A percentile compares a stretch with the other conserved stretches of the same genome.
Conservation (phyloP, 306 rosid genomes). For the Acmispon strigosus region DNA sequence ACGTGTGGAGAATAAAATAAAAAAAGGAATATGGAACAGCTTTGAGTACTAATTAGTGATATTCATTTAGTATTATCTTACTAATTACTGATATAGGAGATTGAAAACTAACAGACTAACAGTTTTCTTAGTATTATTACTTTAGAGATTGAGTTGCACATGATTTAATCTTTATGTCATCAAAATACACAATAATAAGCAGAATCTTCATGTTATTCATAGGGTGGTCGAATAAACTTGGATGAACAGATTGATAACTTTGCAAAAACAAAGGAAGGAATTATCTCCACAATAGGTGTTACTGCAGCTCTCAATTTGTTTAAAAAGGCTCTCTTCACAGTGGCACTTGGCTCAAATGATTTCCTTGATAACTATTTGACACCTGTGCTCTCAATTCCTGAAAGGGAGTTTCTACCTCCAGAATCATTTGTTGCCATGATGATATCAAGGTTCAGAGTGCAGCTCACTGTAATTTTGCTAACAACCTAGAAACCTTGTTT, state of each 20-base stretch:
- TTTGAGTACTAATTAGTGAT: too few relatives aligned
- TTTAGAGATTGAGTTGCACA: background rate
- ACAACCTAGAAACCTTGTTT: background rate
- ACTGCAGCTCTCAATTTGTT: conserved; percentile 31
- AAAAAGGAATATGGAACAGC: too few relatives aligned
- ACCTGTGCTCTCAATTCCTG: conserved; percentile 39
- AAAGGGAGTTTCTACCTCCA: conserved; percentile 38
- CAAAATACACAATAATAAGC: background rate
- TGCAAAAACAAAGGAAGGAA: conserved; percentile 58
- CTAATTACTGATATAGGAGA: too few relatives aligned
- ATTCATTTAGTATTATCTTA: too few relatives aligned
- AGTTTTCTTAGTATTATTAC: too few relatives aligned
- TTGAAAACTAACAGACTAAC: too few relatives aligned
- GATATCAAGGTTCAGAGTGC: conserved; percentile 46
- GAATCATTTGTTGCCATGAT: conserved; percentile 42
- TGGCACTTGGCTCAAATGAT: conserved; percentile 64
- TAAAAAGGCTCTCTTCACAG: conserved; percentile 34
- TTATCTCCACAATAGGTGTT: conserved; percentile 43
- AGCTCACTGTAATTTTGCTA: conserved; percentile 40
- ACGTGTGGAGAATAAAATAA: too few relatives aligned
- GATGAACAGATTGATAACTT: conserved; percentile 62
- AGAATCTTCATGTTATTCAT: background rate
- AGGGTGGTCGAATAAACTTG: conserved; percentile 65
- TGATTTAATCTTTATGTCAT: too few relatives aligned
- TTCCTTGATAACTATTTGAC: conserved; percentile 57